Percentiles rank a stretch among this genome's conserved stretches.
These are phyloP conservation scores for Flagelloscypha sp. DNA, from an alignment of 768 basidiomycete species.

Conservation along the genomic window DNA sequence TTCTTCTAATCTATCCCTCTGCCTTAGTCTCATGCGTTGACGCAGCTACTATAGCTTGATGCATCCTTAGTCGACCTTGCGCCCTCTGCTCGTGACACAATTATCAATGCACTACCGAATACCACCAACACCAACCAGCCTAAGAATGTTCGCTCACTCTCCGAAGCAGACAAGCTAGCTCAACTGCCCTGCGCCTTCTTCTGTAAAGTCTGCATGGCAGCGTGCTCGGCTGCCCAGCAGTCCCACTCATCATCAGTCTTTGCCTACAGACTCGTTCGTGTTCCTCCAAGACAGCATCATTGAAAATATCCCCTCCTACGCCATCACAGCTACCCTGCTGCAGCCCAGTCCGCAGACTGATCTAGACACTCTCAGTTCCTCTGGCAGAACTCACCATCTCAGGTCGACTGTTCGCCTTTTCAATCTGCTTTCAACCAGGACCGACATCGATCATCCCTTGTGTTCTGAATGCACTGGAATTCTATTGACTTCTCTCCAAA, in stretches of 20 bases:
- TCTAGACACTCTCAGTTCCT: constrained; percentile 50
- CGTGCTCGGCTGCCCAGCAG: constrained; percentile 53
- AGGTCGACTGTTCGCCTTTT: constrained; percentile 69
- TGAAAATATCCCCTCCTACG: constrained; percentile 51
- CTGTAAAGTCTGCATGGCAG: constrained; percentile 58
- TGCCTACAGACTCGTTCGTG: constrained; percentile 86
- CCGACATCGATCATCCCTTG: constrained; percentile 86
- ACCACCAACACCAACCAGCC: too few species aligned
- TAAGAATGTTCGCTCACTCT: too few species aligned
- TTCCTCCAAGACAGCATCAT: constrained; percentile 80
- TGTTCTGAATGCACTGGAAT: constrained; percentile 92
- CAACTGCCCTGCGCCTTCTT: constrained; percentile 39
- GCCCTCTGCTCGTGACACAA: constrained; percentile 82
- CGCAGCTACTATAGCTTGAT: constrained; percentile 49
- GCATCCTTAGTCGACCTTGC: constrained; percentile 84
- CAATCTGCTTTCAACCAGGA: constrained; percentile 66
- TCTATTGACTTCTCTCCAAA: constrained; percentile 64
- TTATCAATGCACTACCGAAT: constrained; percentile 57
- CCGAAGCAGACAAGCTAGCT: constrained; percentile 37
- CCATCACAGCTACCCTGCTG: constrained; percentile 27
- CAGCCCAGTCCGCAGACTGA: constrained; percentile 30
- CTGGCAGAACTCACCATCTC: constrained; percentile 71
- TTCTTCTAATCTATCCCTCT: constrained; percentile 8
- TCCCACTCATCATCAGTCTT: constrained; percentile 40
- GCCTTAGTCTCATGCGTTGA: constrained; percentile 5